Base-by-base conservation (phyloP, 192 early-diverging fungal species). In the Podila clonocystis region DNA sequence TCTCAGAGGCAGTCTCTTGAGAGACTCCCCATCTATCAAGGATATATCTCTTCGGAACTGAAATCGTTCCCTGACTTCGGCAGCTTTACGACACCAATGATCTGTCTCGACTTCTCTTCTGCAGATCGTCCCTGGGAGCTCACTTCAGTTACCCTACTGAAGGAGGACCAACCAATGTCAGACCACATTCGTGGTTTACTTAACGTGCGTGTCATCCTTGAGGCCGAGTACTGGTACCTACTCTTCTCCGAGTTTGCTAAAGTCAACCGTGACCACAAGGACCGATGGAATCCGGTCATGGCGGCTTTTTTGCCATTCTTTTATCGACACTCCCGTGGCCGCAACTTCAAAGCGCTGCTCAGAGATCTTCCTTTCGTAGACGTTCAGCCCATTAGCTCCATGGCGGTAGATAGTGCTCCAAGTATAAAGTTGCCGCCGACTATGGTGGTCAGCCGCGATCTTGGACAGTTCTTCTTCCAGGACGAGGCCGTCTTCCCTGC, bases 211-310 rank as follows among this genome's bases (percentile, higher is more conserved):
- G 11, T 22, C 9, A 50, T 70, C 0, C 31, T 49, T 1, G 74
- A 70, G 31, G 52, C 67, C 9, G 31, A 62, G 20, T 76, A 76
- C 45, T 76, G 74, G 74, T 15, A 50, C 33, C n/a, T 41, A 12
- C 49, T 70, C 9, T 30, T 70, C 4, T 26, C 62, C 1, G 17
- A 65, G 31, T 17, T 76, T 1, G 19, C 50, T 0, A 9, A 50
- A 9, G 3, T 15, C 41, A 45, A 45, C 41, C 13, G 41, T 45
- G 58, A 50, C 15, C 5, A 34, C 4, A 31, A 58, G 28, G 33
- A 22, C 9, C 33, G 59, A 9, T 76, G 74, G 67, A 68, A 76
- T 31, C 20, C 28, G 2, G 70, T 76, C 12, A 22, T 76, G 22
- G 12, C 13, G 13, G 13, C 41, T 1, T 45, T 45, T 17, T 45